phyloP scores from a whole-genome alignment of 2,329 filamentous ascomycete genomes.

The Sporothrix schenckii region DNA sequence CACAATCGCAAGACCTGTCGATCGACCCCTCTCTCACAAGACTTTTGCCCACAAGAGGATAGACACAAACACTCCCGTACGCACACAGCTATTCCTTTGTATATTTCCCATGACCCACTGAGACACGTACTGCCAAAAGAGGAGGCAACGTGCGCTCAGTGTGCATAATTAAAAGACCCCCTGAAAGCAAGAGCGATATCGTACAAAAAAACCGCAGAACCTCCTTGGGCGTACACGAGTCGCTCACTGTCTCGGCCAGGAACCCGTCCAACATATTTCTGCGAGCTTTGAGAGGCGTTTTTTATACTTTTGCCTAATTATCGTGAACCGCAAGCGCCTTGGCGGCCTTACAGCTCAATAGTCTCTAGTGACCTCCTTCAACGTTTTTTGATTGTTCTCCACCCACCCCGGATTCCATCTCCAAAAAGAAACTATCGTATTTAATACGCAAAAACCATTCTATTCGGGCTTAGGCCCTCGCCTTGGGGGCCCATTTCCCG shows the following conservation, averaged over 20 bases:
- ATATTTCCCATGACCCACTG: not conserved
- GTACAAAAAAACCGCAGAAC: too few relatives aligned
- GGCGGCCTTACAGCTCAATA: not conserved
- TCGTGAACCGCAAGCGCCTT: not conserved
- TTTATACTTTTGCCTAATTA: constrained; percentile 3
- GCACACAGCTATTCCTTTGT: not conserved
- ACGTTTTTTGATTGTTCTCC: not conserved
- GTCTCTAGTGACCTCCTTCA: not conserved
- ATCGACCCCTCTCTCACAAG: not conserved
- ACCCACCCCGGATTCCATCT: constrained; percentile 20
- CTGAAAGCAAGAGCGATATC: too few relatives aligned
- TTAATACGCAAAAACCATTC: not conserved
- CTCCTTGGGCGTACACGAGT: too few relatives aligned
- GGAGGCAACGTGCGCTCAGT: too few relatives aligned
- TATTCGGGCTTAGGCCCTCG: not conserved
- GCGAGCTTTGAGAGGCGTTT: not conserved
- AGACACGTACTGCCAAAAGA: too few relatives aligned
- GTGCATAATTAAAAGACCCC: too few relatives aligned
- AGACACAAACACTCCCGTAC: too few relatives aligned
- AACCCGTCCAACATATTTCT: too few relatives aligned
- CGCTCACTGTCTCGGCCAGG: too few relatives aligned
- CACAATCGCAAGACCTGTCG: not conserved
- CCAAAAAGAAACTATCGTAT: not conserved
- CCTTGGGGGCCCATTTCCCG: not conserved
- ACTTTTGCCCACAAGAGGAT: not conserved